A percentile compares a stretch with the other conserved stretches of the same genome.
Conservation (phyloP, 2,329 filamentous ascomycete species). For the Cephalotrichum gorgonifer region DNA sequence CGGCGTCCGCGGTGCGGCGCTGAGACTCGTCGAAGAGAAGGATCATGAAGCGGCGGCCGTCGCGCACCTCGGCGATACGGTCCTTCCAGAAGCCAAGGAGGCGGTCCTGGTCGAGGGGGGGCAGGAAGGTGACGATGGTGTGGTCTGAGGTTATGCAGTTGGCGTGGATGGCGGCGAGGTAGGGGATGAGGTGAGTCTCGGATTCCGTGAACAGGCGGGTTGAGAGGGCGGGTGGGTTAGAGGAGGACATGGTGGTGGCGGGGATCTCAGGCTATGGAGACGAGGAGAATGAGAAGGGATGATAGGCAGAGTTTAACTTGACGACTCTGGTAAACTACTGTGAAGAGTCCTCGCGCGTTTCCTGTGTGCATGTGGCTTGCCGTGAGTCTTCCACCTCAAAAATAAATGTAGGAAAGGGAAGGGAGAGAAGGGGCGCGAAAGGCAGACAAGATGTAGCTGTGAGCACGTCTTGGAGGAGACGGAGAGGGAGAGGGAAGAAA, state of each 20-base stretch:
- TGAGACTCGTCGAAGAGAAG: slow-evolving; percentile 33
- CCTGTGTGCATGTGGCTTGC: too few species aligned
- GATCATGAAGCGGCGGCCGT: slow-evolving; percentile 38
- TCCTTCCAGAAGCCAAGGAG: slow-evolving; percentile 48
- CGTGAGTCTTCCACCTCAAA: too few species aligned
- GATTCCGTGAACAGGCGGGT: slow-evolving; percentile 3
- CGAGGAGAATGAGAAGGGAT: not conserved
- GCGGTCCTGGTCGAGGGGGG: slow-evolving; percentile 45
- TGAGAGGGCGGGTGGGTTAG: not conserved
- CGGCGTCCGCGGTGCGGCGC: slow-evolving; percentile 4
- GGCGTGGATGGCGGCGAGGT: slow-evolving; percentile 47
- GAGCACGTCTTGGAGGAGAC: too few species aligned
- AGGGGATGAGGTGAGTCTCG: slow-evolving; percentile 35
- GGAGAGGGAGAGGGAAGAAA: too few species aligned
- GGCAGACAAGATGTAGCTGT: too few species aligned
- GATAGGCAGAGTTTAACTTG: too few species aligned
- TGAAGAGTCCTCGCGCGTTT: too few species aligned
- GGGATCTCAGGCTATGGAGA: too few species aligned
- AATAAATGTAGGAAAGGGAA: too few species aligned
- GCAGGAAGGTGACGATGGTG: slow-evolving; percentile 47
- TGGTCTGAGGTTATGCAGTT: slow-evolving; percentile 48
- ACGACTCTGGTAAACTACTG: too few species aligned
- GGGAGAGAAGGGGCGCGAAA: too few species aligned
- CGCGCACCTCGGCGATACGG: slow-evolving; percentile 33
- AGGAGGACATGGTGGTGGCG: too few species aligned